Percentiles rank a stretch among this genome's conserved stretches.
These are phyloP conservation scores for Rutstroemia sp. DNA, from an alignment of 2,329 filamentous ascomycete genomes.

Conservation along the genomic window DNA sequence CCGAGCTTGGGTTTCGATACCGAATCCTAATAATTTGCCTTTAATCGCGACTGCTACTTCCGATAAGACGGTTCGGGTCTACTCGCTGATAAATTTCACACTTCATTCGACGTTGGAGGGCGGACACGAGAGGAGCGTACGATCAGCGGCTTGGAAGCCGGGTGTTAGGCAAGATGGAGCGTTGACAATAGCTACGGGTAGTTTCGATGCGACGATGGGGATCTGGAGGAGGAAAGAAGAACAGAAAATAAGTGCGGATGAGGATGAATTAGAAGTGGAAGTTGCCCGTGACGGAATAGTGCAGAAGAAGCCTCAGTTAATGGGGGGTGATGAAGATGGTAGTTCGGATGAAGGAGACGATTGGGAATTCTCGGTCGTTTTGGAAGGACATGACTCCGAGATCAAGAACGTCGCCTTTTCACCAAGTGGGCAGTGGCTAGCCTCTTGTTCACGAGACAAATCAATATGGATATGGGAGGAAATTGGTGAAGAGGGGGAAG, in stretches of 20 bases:
- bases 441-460: constrained; percentile 89
- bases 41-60: constrained; percentile 83
- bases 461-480: constrained; percentile 99
- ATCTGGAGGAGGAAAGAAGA: constrained; percentile 60
- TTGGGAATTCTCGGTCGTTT: constrained; percentile 85
- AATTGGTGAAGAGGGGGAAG: constrained; percentile 68
- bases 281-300: constrained; percentile 23
- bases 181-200: constrained; percentile 81
- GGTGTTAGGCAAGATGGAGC: constrained; percentile 48
- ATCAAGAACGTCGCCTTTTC: constrained; percentile 75
- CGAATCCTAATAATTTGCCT: constrained; percentile 73
- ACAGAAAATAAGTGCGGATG: constrained; percentile 20
- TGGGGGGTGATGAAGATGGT: constrained; percentile 24
- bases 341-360: constrained; percentile 57
- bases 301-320: constrained; percentile 19
- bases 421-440: constrained; percentile 68
- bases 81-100: constrained; percentile 74
- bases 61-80: constrained; percentile 80
- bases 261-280: constrained; percentile 37
- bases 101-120: constrained; percentile 74
- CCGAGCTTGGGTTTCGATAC: constrained; percentile 78
- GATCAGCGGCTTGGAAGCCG: constrained; percentile 83
- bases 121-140: constrained; percentile 86
- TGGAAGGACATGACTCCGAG: constrained; percentile 93
- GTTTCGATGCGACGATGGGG: constrained; percentile 88